Evolutionary conservation across 441 rosid species (phyloP).

Genomic region (Jatropha podagrica): DNA sequence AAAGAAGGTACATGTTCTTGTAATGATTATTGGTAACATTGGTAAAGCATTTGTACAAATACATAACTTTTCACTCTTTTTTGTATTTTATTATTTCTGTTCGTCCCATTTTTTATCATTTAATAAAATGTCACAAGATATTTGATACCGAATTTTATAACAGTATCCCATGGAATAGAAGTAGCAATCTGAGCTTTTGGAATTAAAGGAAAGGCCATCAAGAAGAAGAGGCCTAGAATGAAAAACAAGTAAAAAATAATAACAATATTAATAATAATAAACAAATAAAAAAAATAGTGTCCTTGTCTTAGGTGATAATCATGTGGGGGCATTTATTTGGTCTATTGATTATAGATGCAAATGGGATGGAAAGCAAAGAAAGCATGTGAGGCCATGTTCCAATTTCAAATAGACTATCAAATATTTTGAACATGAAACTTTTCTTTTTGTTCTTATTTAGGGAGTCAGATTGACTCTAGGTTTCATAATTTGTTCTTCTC

Average conservation of each 20-base stretch:
- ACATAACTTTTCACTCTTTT: conserved; percentile 2
- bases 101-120: background rate
- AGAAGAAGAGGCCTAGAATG: background rate
- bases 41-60: background rate
- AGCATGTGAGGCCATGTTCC: conserved; percentile 16
- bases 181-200: background rate
- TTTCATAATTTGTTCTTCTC: background rate
- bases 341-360: background rate
- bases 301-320: background rate
- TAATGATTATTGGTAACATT: conserved; percentile 37
- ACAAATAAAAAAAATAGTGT: no score
- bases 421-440: background rate
- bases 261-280: no score
- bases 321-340: background rate
- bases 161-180: background rate
- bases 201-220: background rate
- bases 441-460: background rate
- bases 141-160: background rate
- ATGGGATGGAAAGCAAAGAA: background rate
- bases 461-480: background rate
- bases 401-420: background rate
- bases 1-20: conserved; percentile 38
- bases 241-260: no score
- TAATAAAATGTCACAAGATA: background rate
- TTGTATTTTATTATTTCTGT: background rate